A percentile compares a stretch with the other conserved stretches of the same genome.
Evolutionary conservation across 257 asterid species (phyloP).

Genomic region (Knoxia roxburghii): DNA sequence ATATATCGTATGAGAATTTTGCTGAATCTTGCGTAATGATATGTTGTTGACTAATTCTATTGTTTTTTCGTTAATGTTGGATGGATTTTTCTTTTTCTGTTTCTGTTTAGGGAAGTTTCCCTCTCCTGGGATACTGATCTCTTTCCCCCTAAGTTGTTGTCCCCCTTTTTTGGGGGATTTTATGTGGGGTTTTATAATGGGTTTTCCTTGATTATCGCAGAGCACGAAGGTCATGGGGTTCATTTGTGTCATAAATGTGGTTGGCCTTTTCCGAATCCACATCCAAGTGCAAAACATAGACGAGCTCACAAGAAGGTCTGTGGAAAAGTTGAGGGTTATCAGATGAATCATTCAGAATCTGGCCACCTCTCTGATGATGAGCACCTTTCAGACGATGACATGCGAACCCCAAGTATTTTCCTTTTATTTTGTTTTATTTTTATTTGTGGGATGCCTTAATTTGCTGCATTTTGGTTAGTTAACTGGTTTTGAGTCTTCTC

Average conservation of each 20-base stretch:
- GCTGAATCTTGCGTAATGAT: background rate
- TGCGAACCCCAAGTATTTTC: slow-evolving; percentile 51
- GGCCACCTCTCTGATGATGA: slow-evolving; percentile 58
- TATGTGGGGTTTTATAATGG: background rate
- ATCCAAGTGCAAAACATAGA: slow-evolving; percentile 86
- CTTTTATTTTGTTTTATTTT: background rate
- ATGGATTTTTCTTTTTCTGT: background rate
- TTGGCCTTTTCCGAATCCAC: slow-evolving; percentile 92
- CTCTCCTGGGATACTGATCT: background rate
- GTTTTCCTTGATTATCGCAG: slow-evolving; percentile 39
- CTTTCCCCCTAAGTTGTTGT: background rate
- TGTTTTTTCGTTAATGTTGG: background rate
- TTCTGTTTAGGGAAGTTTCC: background rate
- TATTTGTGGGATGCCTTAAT: background rate
- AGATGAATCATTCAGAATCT: slow-evolving; percentile 31
- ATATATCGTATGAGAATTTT: background rate
- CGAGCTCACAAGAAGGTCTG: slow-evolving; percentile 81
- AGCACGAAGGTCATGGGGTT: slow-evolving; percentile 50
- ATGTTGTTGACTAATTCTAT: background rate
- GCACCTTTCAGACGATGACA: slow-evolving; percentile 47
- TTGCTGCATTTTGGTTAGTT: background rate
- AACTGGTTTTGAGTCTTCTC: background rate
- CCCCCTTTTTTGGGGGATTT: background rate
- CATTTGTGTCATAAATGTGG: slow-evolving; percentile 78
- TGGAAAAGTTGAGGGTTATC: slow-evolving; percentile 76